phyloP scores from a whole-genome alignment of 1,284 basidiomycete genomes.

The Papiliotrema laurentii region DNA sequence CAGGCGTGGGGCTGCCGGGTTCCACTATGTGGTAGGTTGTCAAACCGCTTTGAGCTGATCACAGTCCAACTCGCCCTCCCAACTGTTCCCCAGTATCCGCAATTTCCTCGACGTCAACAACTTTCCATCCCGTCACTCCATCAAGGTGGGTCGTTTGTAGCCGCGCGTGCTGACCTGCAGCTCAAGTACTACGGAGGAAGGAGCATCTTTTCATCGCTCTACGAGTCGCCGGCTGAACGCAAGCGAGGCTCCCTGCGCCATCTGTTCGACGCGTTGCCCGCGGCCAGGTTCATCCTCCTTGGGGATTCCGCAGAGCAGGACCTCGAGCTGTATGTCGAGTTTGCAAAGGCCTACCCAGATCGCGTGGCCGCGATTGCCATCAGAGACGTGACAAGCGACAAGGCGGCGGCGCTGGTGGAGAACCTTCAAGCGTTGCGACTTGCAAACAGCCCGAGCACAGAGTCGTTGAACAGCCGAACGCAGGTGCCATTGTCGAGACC shows the following conservation, averaged over 20 bases:
- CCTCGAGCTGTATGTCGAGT: constrained; percentile 69
- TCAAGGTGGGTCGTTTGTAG: constrained; percentile 11
- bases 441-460: neutral
- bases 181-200: constrained; percentile 76
- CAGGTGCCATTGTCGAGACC: neutral
- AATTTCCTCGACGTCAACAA: constrained; percentile 70
- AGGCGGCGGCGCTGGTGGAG: constrained; percentile 9
- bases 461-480: no score
- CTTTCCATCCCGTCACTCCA: constrained; percentile 25
- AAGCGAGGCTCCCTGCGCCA: constrained; percentile 75
- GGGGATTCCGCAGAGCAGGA: constrained; percentile 88
- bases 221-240: constrained; percentile 64
- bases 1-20: constrained; percentile 61
- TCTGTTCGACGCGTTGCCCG: constrained; percentile 65
- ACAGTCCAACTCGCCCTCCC: constrained; percentile 52
- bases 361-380: constrained; percentile 65
- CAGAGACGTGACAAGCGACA: constrained; percentile 58
- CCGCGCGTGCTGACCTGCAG: constrained; percentile 27
- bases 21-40: constrained; percentile 75
- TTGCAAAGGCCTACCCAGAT: constrained; percentile 62
- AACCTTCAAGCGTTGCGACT: neutral
- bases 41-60: neutral
- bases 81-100: constrained; percentile 53
- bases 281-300: constrained; percentile 71
- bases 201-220: constrained; percentile 70